phyloP scores from a whole-genome alignment of 2,329 filamentous ascomycete species.

The Colletotrichum plurivorum region DNA sequence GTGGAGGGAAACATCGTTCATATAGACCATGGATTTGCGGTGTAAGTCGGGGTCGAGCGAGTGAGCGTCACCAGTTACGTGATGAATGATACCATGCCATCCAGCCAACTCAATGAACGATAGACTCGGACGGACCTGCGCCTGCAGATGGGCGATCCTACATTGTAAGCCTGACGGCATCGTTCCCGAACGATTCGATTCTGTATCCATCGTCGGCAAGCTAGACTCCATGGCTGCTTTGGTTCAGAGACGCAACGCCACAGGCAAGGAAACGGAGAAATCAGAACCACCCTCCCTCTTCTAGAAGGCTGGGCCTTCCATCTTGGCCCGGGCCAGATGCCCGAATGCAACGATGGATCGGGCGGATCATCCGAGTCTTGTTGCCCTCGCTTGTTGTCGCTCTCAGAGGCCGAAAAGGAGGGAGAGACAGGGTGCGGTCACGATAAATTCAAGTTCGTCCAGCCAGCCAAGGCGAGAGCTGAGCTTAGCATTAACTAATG shows the following conservation, averaged over 20 bases:
- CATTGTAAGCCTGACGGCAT: neutral
- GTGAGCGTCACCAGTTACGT: neutral
- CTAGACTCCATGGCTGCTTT: neutral
- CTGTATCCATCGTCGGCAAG: neutral
- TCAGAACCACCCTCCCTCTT: neutral
- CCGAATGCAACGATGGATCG: slow-evolving; percentile 22
- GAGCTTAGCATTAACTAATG: neutral
- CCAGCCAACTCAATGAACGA: neutral
- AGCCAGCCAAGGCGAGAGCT: neutral
- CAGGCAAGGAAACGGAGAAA: too few relatives aligned
- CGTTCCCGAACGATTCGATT: slow-evolving; percentile 3
- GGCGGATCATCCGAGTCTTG: slow-evolving; percentile 15
- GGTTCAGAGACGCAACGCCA: neutral
- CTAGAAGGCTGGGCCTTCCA: neutral
- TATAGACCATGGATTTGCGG: neutral
- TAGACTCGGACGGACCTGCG: neutral
- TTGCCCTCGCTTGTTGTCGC: too few relatives aligned
- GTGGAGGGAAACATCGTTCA: neutral
- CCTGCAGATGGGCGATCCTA: slow-evolving; percentile 4
- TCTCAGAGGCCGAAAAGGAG: neutral
- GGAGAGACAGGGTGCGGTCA: neutral
- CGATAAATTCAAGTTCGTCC: neutral
- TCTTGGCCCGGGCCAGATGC: slow-evolving; percentile 1
- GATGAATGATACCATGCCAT: neutral
- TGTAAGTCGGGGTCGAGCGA: too few relatives aligned